Base-by-base conservation (phyloP, 768 basidiomycete genomes). In the Mycena chlorophos region DNA sequence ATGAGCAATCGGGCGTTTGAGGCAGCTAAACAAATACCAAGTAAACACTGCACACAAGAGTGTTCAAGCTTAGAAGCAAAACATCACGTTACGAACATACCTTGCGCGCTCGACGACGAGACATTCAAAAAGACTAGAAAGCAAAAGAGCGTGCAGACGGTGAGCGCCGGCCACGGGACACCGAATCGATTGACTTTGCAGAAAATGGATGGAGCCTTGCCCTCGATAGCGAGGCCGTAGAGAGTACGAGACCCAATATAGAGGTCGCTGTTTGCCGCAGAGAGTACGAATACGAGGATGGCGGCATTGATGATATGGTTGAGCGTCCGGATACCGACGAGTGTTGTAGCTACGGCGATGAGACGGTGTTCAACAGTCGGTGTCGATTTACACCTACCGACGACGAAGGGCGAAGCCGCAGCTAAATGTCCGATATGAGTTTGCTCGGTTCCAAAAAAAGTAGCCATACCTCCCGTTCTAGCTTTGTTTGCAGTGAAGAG, bases 401-500 rank as follows among this genome's bases (percentile, higher is more conserved):
- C 83, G 49, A 85, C 81, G 66, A 87, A 85, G 3, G 86, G 85
- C 46, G 84, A 85, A 6, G 86, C 84, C 29, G 83, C 82, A 17
- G 84, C 85, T 43, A 10, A 37, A 22, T 20, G 26, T 25, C 3
- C 10, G 19, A 25, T n/a, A 14, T 30, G 25, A 19, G 16, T 20
- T 38, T 29, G 29, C 29, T 16, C 52, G 4, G 20, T 8, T 1
- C 17, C 39, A 57, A 34, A 34, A n/a, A n/a, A n/a, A n/a, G n/a
- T 17, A 17, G 31, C 31, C 57, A 37, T 27, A 61, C 63, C 63
- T 43, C 77, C 78, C 3, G 73, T 72, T 58, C 75, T 77, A 2
- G 75, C 68, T 53, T 78, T 75, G 5, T 73, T 79, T 10, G 78
- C 78, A 17, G 73, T 66, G 64, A 78, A 75, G 27, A 82, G 67